Conservation (phyloP, 2,329 filamentous ascomycete species). For the Xenoacremonium recifei region DNA sequence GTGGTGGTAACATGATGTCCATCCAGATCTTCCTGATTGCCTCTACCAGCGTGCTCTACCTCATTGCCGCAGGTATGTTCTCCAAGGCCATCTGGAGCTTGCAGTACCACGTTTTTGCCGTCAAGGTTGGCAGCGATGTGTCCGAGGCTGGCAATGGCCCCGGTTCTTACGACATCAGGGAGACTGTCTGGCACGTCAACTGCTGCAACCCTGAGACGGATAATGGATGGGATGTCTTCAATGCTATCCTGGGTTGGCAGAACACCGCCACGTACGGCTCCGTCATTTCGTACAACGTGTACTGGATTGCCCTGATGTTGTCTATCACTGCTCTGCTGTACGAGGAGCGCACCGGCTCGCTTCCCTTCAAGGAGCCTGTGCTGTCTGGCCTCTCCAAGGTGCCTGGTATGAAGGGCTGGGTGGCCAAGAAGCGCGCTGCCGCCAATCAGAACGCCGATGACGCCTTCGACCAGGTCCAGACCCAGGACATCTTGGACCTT, state of each 20-base stretch:
- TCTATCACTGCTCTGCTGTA: slow-evolving; percentile 29
- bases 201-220: slow-evolving; percentile 63
- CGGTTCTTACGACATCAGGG: slow-evolving; percentile 73
- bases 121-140: slow-evolving; percentile 55
- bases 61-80: slow-evolving; percentile 78
- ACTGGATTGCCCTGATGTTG: slow-evolving; percentile 59
- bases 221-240: slow-evolving; percentile 72
- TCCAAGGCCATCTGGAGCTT: slow-evolving; percentile 73
- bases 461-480: slow-evolving; percentile 7
- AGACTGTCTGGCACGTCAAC: slow-evolving; percentile 81
- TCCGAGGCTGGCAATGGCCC: slow-evolving; percentile 54
- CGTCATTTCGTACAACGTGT: slow-evolving; percentile 80
- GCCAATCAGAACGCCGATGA: slow-evolving; percentile 7
- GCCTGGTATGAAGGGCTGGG: slow-evolving; percentile 7
- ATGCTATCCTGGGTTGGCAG: slow-evolving; percentile 71
- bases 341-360: slow-evolving; percentile 10
- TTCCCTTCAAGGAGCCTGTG: slow-evolving; percentile 7
- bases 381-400: slow-evolving; percentile 4
- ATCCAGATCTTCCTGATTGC: slow-evolving; percentile 71
- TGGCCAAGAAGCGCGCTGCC: slow-evolving; percentile 4
- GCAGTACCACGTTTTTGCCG: slow-evolving; percentile 56
- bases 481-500: slow-evolving; percentile 5
- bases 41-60: slow-evolving; percentile 77
- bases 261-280: slow-evolving; percentile 86
- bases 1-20: slow-evolving; percentile 29